Percentiles rank a stretch among this genome's conserved stretches.
Evolutionary conservation across 73 alveolate species (phyloP).

Genomic region (Uronychia setigera): DNA sequence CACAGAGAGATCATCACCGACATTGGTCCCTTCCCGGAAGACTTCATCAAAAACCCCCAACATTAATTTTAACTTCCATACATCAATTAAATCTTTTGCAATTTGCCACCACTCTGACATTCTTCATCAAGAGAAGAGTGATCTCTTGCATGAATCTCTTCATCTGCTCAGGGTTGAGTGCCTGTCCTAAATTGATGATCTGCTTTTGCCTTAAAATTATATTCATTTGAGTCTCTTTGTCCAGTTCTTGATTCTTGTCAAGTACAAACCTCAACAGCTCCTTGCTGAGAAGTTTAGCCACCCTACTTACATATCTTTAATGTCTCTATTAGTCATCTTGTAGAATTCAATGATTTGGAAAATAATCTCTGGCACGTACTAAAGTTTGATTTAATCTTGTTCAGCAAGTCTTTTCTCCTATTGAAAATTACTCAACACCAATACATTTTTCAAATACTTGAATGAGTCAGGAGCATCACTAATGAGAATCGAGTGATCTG

Average conservation of each 20-base stretch:
- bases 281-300: not conserved
- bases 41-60: no score
- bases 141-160: no score
- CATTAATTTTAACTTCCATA: no score
- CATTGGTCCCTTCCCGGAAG: constrained; percentile 77
- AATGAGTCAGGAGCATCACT: not conserved
- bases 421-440: not conserved
- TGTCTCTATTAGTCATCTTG: not conserved
- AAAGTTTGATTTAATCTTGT: not conserved
- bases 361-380: not conserved
- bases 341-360: not conserved
- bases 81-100: no score
- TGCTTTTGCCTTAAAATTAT: not conserved
- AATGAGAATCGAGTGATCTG: not conserved
- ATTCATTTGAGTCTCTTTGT: no score
- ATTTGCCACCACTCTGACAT: no score
- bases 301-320: not conserved
- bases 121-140: no score
- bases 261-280: not conserved
- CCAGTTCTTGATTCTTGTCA: not conserved
- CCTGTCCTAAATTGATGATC: not conserved
- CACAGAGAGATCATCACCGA: constrained; percentile 95
- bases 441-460: not conserved
- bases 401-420: not conserved
- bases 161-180: not conserved